These are phyloP conservation scores for Trichoderma koningii DNA, from an alignment of 2,329 filamentous ascomycete species.

Conservation along the genomic window DNA sequence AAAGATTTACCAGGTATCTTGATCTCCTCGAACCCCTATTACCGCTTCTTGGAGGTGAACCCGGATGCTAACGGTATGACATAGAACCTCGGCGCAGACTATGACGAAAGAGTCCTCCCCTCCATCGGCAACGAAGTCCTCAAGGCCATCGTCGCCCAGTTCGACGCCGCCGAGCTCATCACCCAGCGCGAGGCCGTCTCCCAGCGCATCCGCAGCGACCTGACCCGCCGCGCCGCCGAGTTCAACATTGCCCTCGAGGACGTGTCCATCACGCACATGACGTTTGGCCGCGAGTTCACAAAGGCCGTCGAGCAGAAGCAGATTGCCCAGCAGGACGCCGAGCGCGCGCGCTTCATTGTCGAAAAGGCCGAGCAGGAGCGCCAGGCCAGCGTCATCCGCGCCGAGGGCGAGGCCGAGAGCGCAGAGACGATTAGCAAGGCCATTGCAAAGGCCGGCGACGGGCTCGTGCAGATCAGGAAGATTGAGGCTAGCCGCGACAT, in stretches of 20 bases:
- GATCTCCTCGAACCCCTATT: too few relatives aligned
- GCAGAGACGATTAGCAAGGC: conserved; percentile 94
- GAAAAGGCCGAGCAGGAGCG: conserved; percentile 98
- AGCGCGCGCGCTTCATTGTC: conserved; percentile 95
- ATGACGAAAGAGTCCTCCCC: conserved; percentile 96
- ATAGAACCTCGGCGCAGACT: conserved; percentile 94
- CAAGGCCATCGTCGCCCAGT: conserved; percentile 97
- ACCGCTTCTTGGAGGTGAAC: background rate
- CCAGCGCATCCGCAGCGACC: conserved; percentile 88
- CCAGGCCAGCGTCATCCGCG: conserved; percentile 96
- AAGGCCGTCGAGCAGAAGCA: conserved; percentile 99
- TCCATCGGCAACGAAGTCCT: conserved; percentile 99
- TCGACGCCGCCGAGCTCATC: conserved; percentile 97
- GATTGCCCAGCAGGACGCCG: conserved; percentile 98
- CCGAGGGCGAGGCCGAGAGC: conserved; percentile 95
- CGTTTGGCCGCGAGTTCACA: conserved; percentile 98
- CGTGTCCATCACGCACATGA: conserved; percentile 99
- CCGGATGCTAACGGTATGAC: background rate
- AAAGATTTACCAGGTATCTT: conserved; percentile 93
- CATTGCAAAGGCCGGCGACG: conserved; percentile 89
- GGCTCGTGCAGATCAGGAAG: conserved; percentile 91
- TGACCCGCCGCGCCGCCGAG: conserved; percentile 88
- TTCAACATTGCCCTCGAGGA: conserved; percentile 99
- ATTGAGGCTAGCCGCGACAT: conserved; percentile 98
- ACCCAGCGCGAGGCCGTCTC: conserved; percentile 97